phyloP scores from a whole-genome alignment of 495 filamentous ascomycete species.

The Aspergillus asperescens region DNA sequence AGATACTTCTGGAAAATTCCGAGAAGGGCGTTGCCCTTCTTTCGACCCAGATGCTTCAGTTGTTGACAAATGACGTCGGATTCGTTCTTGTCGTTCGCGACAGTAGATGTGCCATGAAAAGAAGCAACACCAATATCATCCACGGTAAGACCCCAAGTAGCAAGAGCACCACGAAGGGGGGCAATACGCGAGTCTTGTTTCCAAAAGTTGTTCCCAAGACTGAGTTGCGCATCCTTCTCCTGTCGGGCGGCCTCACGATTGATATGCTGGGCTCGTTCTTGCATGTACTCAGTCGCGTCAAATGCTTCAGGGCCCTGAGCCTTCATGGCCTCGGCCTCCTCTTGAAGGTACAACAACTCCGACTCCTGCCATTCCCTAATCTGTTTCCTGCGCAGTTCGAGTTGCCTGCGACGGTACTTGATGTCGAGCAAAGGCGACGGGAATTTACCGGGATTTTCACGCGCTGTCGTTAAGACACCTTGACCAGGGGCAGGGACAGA shows the following conservation, averaged over 20 bases:
- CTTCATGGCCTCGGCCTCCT: constrained; percentile 88
- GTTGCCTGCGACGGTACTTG: constrained; percentile 91
- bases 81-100: constrained; percentile 99
- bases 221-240: constrained; percentile 84
- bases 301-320: constrained; percentile 61
- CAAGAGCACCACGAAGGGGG: constrained; percentile 87
- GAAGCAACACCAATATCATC: constrained; percentile 93
- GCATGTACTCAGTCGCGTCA: constrained; percentile 76
- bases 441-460: constrained; percentile 85
- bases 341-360: constrained; percentile 86
- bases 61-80: constrained; percentile 97
- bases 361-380: constrained; percentile 95
- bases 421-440: constrained; percentile 93
- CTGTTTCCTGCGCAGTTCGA: constrained; percentile 84
- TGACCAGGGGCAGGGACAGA: constrained; percentile 95
- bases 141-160: constrained; percentile 96
- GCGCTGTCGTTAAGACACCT: constrained; percentile 95
- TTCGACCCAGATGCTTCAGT: constrained; percentile 86
- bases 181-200: constrained; percentile 90
- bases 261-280: constrained; percentile 79
- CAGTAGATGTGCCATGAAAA: constrained; percentile 98
- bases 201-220: constrained; percentile 97
- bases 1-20: constrained; percentile 99
- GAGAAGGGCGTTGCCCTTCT: constrained; percentile 91
- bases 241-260: constrained; percentile 84